Base-by-base conservation (phyloP, 768 basidiomycete species). In the Collybiopsis luxurians region DNA sequence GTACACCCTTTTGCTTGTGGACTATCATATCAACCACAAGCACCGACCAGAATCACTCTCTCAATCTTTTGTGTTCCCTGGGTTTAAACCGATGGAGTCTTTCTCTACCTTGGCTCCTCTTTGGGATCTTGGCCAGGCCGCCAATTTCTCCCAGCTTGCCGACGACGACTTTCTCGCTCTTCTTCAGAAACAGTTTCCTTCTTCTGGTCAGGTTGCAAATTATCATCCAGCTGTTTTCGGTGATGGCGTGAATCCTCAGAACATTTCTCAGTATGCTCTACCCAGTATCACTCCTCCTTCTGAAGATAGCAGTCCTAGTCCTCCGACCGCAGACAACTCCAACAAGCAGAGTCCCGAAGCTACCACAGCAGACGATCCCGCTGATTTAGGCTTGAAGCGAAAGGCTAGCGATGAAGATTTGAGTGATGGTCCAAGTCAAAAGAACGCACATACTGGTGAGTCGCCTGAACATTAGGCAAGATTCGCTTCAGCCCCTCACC, bases 231-330 rank as follows among this genome's bases (percentile, higher is more conserved):
- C 71, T 49, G 44, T 62, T 57, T 67, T 67, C 60, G 66, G 73
- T 44, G 75, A 78, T 60, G 76, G 74, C 56, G 74, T 87, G 57
- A 82, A 88, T 64, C 85, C 86, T 0, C 82, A 87, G 68, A 80
- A 69, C 63, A 78, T 87, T 38, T 76, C 77, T 11, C 70, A 73
- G 11, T 77, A 77, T 53, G 75, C 83, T 2, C 68, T 82, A 5
- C 74, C 81, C 23, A 81, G 74, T 57, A 67, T 81, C 43, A 83
- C 80, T 23, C 84, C 90, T 4, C 79, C 83, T 1, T 86, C 86
- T 0, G 89, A 89, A 62, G 87, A 89, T 63, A 89, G 86, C 70
- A 89, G 86, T 59, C 89, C 90, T 34, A 92, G 89, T 62, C 89
- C 91, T 2, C 81, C 85, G 4, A 82, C 81, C 61, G 71, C 74